phyloP scores from a whole-genome alignment of 371 early-diverging fungal genomes.

The Zychaea mexicana region DNA sequence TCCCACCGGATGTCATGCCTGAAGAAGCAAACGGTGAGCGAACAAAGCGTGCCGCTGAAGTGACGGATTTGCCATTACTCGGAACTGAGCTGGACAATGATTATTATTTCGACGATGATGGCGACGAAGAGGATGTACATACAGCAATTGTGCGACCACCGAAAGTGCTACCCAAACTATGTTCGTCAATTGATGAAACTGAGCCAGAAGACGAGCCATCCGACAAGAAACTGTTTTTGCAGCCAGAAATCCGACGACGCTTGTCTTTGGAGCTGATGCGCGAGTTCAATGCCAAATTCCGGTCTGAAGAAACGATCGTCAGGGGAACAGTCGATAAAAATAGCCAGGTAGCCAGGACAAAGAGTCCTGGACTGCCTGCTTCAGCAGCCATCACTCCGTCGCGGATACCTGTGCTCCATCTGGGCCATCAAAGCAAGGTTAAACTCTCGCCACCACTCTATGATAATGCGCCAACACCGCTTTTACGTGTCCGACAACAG shows the following conservation, averaged over 20 bases:
- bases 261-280: slow-evolving; percentile 41
- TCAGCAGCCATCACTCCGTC: slow-evolving; percentile 36
- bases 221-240: slow-evolving; percentile 16
- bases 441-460: slow-evolving; percentile 19
- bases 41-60: slow-evolving; percentile 41
- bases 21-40: slow-evolving; percentile 36
- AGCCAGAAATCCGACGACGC: slow-evolving; percentile 33
- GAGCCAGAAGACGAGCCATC: background rate
- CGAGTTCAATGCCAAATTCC: slow-evolving; percentile 34
- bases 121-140: slow-evolving; percentile 2
- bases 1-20: slow-evolving; percentile 50
- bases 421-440: slow-evolving; percentile 7
- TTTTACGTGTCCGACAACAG: background rate
- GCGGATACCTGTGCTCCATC: slow-evolving; percentile 34
- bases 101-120: slow-evolving; percentile 15
- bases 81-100: slow-evolving; percentile 37
- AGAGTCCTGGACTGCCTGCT: slow-evolving; percentile 22
- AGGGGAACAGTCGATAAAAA: background rate
- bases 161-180: background rate
- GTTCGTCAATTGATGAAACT: background rate
- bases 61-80: slow-evolving; percentile 41
- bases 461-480: slow-evolving; percentile 2
- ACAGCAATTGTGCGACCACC: background rate
- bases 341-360: background rate
- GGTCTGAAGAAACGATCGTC: slow-evolving; percentile 9